These are phyloP conservation scores for Pontederia crassipes DNA, from an alignment of 176 grass and related monocot genomes.

Conservation along the genomic window DNA sequence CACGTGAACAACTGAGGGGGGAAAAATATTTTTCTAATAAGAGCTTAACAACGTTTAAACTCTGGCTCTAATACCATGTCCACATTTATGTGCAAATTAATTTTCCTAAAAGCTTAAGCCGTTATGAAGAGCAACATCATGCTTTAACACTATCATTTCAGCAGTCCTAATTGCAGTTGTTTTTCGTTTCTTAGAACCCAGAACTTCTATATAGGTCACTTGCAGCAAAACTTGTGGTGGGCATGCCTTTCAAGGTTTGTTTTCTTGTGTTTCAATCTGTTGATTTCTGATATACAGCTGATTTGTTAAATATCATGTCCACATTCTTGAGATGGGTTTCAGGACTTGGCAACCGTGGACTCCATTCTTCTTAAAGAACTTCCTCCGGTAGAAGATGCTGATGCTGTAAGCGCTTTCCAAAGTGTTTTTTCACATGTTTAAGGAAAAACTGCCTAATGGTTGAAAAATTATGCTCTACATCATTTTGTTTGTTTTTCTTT, in stretches of 20 bases:
- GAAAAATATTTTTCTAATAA: too few relatives aligned
- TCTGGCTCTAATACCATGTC: too few relatives aligned
- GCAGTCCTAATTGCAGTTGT: too few relatives aligned
- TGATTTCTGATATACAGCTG: not conserved
- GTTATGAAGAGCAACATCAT: too few relatives aligned
- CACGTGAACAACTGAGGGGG: too few relatives aligned
- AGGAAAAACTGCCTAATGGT: not conserved
- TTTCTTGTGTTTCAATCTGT: constrained; percentile 28
- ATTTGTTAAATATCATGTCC: not conserved
- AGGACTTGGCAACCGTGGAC: constrained; percentile 96
- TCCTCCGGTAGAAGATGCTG: constrained; percentile 72
- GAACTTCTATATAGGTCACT: constrained; percentile 83
- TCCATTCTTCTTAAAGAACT: constrained; percentile 95
- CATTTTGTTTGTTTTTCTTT: not conserved
- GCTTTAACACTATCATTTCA: too few relatives aligned
- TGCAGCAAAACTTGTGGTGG: constrained; percentile 70
- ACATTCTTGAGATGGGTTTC: constrained; percentile 26
- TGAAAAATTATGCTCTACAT: constrained; percentile 5
- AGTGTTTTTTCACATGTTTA: constrained; percentile 8
- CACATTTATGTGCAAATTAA: too few relatives aligned
- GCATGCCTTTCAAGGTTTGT: constrained; percentile 99
- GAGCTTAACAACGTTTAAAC: too few relatives aligned
- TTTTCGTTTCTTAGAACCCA: constrained; percentile 48
- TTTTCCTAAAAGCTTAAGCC: too few relatives aligned
- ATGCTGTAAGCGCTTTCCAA: constrained; percentile 48